phyloP scores from a whole-genome alignment of 1,139 yeast genomes.

The Protomyces lactucae-debilis region DNA sequence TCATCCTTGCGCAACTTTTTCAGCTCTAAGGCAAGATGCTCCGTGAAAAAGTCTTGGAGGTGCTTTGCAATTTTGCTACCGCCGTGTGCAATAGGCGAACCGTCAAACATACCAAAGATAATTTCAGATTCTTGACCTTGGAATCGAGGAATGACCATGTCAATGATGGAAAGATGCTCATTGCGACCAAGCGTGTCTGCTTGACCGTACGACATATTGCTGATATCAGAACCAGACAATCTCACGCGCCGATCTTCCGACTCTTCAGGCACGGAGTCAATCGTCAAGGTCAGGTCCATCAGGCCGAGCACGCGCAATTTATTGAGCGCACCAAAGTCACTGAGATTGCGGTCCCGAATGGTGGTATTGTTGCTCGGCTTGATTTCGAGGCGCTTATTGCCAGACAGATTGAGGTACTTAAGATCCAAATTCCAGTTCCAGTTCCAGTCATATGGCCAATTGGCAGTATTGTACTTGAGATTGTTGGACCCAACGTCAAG shows the following conservation, averaged over 20 bases:
- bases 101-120: conserved; percentile 80
- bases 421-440: conserved; percentile 84
- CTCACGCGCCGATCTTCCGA: conserved; percentile 76
- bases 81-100: conserved; percentile 44
- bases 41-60: conserved; percentile 66
- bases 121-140: conserved; percentile 72
- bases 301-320: conserved; percentile 72
- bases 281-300: conserved; percentile 90
- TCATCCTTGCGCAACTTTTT: conserved; percentile 47
- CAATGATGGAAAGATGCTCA: conserved; percentile 67
- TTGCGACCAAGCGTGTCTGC: conserved; percentile 78
- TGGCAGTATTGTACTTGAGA: conserved; percentile 83
- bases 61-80: conserved; percentile 64
- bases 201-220: conserved; percentile 75
- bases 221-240: conserved; percentile 81
- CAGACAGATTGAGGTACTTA: conserved; percentile 80
- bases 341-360: conserved; percentile 47
- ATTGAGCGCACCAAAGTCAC: conserved; percentile 71
- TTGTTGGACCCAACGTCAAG: conserved; percentile 91
- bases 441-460: conserved; percentile 96
- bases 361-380: conserved; percentile 50
- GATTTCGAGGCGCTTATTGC: conserved; percentile 86
- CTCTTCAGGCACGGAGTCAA: conserved; percentile 81
- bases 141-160: conserved; percentile 80
- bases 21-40: conserved; percentile 60